These are phyloP conservation scores for Corymbia citriodora DNA, from an alignment of 441 rosid species.

Conservation along the genomic window DNA sequence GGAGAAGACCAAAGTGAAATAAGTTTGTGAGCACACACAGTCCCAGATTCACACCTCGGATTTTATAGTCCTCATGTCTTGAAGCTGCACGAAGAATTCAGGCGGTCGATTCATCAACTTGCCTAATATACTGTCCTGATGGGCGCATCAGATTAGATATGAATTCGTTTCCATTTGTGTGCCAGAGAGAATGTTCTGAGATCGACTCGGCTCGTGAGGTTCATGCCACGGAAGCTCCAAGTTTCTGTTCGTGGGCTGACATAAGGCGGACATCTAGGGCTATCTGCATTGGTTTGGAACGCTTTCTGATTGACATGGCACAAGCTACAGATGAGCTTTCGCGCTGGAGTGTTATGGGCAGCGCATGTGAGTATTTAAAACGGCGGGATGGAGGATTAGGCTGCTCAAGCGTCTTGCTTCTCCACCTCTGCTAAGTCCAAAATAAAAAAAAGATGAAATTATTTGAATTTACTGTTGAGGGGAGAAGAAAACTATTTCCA, in stretches of 20 bases:
- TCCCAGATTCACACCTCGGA: background rate
- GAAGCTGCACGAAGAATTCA: background rate
- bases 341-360: background rate
- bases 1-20: background rate
- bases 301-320: background rate
- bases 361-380: background rate
- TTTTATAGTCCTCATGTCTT: background rate
- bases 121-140: background rate
- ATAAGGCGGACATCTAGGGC: background rate
- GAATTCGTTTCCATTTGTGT: background rate
- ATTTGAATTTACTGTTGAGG: background rate
- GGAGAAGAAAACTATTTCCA: background rate
- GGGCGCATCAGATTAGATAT: background rate
- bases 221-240: background rate
- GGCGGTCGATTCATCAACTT: background rate
- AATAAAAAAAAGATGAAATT: background rate
- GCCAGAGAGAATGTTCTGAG: background rate
- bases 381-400: background rate
- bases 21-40: background rate
- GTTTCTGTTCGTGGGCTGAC: background rate
- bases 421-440: background rate
- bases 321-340: background rate
- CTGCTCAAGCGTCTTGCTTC: background rate
- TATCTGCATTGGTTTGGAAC: background rate
- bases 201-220: background rate